phyloP scores from a whole-genome alignment of 1,284 basidiomycete species.

The Moesziomyces parantarcticus region DNA sequence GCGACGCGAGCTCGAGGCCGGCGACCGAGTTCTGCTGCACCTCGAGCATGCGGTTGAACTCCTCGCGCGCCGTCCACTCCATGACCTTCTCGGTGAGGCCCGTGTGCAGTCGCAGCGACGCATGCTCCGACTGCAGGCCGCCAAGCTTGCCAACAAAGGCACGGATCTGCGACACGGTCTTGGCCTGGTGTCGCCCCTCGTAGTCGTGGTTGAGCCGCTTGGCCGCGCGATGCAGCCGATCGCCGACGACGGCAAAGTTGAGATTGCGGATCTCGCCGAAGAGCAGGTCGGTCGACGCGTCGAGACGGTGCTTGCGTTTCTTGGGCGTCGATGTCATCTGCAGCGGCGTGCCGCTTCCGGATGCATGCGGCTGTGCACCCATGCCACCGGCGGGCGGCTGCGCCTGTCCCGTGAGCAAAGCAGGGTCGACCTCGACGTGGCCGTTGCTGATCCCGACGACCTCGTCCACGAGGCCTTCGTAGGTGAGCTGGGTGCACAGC shows the following conservation, averaged over 20 bases:
- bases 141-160: slow-evolving; percentile 96
- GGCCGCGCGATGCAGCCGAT: slow-evolving; percentile 82
- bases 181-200: slow-evolving; percentile 82
- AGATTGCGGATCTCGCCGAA: slow-evolving; percentile 86
- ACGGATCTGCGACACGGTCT: slow-evolving; percentile 88
- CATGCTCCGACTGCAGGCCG: slow-evolving; percentile 89
- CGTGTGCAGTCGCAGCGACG: slow-evolving; percentile 88
- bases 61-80: slow-evolving; percentile 79
- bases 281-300: slow-evolving; percentile 81
- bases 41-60: slow-evolving; percentile 91
- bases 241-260: slow-evolving; percentile 93
- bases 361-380: slow-evolving; percentile 28
- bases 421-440: slow-evolving; percentile 87
- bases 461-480: slow-evolving; percentile 96
- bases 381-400: slow-evolving; percentile 10
- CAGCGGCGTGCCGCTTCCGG: slow-evolving; percentile 48
- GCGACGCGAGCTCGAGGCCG: slow-evolving; percentile 49
- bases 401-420: slow-evolving; percentile 73
- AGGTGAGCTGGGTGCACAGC: slow-evolving; percentile 93
- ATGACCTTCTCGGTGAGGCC: slow-evolving; percentile 91
- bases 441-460: slow-evolving; percentile 88
- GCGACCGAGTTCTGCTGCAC: slow-evolving; percentile 96
- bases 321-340: slow-evolving; percentile 45
- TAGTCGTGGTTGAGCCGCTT: slow-evolving; percentile 89
- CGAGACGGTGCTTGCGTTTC: slow-evolving; percentile 78